Percentiles rank a stretch among this genome's conserved stretches.
Conservation (phyloP, 176 grass and related monocot genomes). For the Oryza glaberrima region DNA sequence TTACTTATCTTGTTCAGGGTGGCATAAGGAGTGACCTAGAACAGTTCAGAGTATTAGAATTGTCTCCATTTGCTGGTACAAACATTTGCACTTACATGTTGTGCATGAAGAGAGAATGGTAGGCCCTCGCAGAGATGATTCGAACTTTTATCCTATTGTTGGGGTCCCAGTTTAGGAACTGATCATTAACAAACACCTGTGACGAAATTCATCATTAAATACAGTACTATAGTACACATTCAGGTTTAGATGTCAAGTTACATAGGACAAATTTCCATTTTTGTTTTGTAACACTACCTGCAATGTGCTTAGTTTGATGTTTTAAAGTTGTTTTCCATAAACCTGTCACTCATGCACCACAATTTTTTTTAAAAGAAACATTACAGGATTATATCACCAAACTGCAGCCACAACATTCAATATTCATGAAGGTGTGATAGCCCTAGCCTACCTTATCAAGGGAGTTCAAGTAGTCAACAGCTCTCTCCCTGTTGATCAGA, state of each 20-base stretch:
- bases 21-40: constrained; percentile 27
- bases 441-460: constrained; percentile 72
- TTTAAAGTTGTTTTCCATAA: no score
- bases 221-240: background rate
- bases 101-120: constrained; percentile 99
- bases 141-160: constrained; percentile 96
- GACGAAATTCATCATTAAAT: background rate
- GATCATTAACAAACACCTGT: constrained; percentile 94
- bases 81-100: constrained; percentile 85
- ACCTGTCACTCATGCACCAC: no score
- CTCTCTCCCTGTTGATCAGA: constrained; percentile 90
- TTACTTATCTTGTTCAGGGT: background rate
- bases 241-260: background rate
- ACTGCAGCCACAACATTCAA: no score
- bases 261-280: background rate
- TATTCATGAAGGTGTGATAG: background rate
- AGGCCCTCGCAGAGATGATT: constrained; percentile 93
- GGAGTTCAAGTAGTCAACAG: constrained; percentile 96
- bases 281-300: no score
- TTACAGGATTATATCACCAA: no score
- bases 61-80: background rate
- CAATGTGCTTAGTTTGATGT: no score
- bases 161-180: constrained; percentile 98
- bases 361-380: no score
- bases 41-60: constrained; percentile 22